Evolutionary conservation across 306 rosid species (phyloP).

Genomic region (Fragaria nilgerrensis): DNA sequence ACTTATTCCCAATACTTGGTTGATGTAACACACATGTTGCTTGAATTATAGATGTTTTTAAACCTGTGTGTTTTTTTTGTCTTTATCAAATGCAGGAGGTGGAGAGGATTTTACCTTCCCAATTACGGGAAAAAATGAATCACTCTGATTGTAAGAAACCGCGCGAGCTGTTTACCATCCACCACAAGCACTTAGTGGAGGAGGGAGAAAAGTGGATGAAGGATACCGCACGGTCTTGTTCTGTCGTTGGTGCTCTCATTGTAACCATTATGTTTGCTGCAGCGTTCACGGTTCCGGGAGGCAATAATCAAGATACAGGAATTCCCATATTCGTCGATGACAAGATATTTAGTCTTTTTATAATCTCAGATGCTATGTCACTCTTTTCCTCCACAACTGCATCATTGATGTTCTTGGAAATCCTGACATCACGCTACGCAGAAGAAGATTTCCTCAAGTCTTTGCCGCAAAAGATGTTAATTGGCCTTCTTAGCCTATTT

Average conservation of each 20-base stretch:
- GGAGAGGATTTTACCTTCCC: neutral
- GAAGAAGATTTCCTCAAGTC: neutral
- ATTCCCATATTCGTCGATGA: neutral
- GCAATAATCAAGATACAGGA: neutral
- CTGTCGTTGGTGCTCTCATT: neutral
- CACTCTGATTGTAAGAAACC: neutral
- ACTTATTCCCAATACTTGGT: neutral
- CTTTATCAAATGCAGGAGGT: neutral
- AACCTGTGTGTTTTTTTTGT: neutral
- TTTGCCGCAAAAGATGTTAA: neutral
- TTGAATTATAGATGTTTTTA: too few relatives aligned
- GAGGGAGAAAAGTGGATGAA: constrained; percentile 7
- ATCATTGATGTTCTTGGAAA: neutral
- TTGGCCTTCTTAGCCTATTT: neutral
- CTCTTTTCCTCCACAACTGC: neutral
- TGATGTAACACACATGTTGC: too few relatives aligned
- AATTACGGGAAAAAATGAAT: neutral
- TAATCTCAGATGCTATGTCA: neutral
- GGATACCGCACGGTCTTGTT: neutral
- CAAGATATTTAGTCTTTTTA: neutral
- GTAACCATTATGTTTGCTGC: neutral
- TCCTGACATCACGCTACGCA: neutral
- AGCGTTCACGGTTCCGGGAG: neutral
- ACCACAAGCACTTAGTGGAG: neutral
- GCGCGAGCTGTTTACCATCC: neutral